Conservation (phyloP, 2,329 filamentous ascomycete genomes). For the Ilyonectria mors-panacis region DNA sequence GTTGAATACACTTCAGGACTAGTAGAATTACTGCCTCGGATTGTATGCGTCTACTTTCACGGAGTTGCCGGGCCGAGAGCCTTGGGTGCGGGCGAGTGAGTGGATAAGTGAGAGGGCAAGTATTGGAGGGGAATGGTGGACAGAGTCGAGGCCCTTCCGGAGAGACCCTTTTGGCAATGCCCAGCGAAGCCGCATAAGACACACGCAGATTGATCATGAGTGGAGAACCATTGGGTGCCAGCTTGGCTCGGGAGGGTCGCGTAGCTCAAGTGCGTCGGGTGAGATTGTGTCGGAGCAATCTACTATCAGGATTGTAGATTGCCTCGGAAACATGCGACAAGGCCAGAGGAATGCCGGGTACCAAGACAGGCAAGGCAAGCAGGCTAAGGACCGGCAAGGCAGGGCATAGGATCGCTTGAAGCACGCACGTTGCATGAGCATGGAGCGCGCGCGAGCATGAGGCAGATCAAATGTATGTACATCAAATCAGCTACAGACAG, state of each 20-base stretch:
- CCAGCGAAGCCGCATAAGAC: background rate
- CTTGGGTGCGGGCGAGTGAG: background rate
- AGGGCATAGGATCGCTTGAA: constrained; percentile 37
- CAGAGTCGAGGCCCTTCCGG: constrained; percentile 14
- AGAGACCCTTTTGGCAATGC: background rate
- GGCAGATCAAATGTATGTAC: constrained; percentile 28
- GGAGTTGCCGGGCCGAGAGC: constrained; percentile 1
- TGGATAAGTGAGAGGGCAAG: background rate
- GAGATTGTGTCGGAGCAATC: background rate
- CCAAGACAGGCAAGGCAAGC: background rate
- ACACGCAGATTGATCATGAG: constrained; percentile 7
- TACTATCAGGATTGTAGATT: constrained; percentile 1
- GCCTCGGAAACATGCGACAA: background rate
- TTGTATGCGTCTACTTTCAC: background rate
- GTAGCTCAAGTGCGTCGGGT: background rate
- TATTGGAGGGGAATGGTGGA: constrained; percentile 1
- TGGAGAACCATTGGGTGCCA: constrained; percentile 3
- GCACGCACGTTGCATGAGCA: constrained; percentile 6
- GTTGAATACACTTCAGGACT: background rate
- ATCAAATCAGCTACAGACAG: constrained; percentile 1
- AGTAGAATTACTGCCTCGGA: background rate
- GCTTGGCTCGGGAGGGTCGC: background rate
- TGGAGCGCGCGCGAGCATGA: constrained; percentile 4
- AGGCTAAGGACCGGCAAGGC: constrained; percentile 17
- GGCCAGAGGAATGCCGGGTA: background rate